A percentile compares a stretch with the other conserved stretches of the same genome.
Evolutionary conservation across 495 filamentous ascomycete species (phyloP).

Genomic region (Talaromyces wortmannii): DNA sequence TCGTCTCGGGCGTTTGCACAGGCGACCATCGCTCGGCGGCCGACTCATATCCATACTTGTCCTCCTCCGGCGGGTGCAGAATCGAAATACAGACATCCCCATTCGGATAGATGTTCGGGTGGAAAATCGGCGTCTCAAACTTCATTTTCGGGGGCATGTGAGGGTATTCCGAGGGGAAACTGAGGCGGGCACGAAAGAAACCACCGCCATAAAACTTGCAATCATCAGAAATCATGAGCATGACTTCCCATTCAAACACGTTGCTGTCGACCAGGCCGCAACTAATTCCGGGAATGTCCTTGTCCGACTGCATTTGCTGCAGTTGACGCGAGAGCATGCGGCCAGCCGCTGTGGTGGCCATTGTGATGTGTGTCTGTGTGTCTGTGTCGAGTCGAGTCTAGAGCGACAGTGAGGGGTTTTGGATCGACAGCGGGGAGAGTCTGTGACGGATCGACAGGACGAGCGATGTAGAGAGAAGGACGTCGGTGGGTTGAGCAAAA

Average conservation of each 20-base stretch:
- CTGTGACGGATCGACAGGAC: too few species aligned
- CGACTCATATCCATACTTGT: slow-evolving; percentile 90
- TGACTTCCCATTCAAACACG: slow-evolving; percentile 98
- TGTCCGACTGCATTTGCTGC: slow-evolving; percentile 87
- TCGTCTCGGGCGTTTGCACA: slow-evolving; percentile 96
- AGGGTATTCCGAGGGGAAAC: slow-evolving; percentile 79
- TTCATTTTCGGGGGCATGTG: slow-evolving; percentile 86
- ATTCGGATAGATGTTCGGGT: slow-evolving; percentile 88
- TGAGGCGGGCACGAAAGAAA: slow-evolving; percentile 77
- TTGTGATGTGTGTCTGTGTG: slow-evolving; percentile 10
- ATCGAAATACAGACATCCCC: slow-evolving; percentile 97
- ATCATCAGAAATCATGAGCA: slow-evolving; percentile 97
- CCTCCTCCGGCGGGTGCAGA: slow-evolving; percentile 91
- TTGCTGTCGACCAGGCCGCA: slow-evolving; percentile 82
- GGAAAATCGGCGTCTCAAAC: slow-evolving; percentile 85
- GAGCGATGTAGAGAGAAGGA: too few species aligned
- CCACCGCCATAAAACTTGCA: slow-evolving; percentile 94
- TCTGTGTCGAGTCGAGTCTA: too few species aligned
- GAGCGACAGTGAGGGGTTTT: neutral
- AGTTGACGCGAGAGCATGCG: slow-evolving; percentile 77
- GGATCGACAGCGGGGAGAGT: neutral
- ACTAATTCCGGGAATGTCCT: slow-evolving; percentile 89
- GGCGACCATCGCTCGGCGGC: slow-evolving; percentile 93
- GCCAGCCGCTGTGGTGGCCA: slow-evolving; percentile 55
- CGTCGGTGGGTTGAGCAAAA: too few species aligned